These are phyloP conservation scores for Leptomonas pyrrhocoris DNA, from an alignment of 208 protist species.

Conservation along the genomic window DNA sequence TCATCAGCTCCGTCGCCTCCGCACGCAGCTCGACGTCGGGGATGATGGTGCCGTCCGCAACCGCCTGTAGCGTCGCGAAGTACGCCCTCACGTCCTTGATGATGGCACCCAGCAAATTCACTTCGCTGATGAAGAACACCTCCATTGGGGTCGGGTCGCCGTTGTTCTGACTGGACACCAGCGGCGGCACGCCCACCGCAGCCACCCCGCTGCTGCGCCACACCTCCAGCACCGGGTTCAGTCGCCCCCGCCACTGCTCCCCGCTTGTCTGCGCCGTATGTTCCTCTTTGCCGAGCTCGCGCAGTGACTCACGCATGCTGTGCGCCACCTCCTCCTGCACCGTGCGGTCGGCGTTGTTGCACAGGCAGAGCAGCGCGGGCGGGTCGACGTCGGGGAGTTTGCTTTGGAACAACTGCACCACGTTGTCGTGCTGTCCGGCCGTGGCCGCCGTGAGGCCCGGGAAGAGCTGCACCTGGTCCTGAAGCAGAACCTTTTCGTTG, in stretches of 20 bases:
- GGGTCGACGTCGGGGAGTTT: conserved; percentile 77
- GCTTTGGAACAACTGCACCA: conserved; percentile 59
- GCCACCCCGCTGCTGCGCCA: conserved; percentile 70
- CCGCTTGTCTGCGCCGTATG: conserved; percentile 22
- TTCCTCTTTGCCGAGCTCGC: conserved; percentile 52
- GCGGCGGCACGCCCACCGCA: conserved; percentile 4
- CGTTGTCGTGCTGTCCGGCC: conserved; percentile 51
- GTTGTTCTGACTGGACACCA: conserved; percentile 22
- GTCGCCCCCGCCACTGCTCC: conserved; percentile 76
- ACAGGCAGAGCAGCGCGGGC: conserved; percentile 88
- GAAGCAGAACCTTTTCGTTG: conserved; percentile 57
- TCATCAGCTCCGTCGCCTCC: conserved; percentile 83
- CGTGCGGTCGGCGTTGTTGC: conserved; percentile 92
- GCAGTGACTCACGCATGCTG: conserved; percentile 72
- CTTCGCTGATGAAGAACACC: conserved; percentile 93
- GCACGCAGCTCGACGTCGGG: conserved; percentile 56
- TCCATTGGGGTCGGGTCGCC: conserved; percentile 77
- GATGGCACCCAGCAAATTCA: conserved; percentile 62
- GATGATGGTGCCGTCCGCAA: conserved; percentile 88
- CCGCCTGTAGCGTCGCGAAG: conserved; percentile 66
- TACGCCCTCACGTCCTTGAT: conserved; percentile 64
- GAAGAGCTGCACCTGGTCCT: conserved; percentile 42
- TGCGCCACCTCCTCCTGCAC: conserved; percentile 84
- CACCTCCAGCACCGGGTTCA: conserved; percentile 84
- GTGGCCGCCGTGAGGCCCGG: conserved; percentile 52